Percentiles rank a stretch among this genome's conserved stretches.
phyloP scores from a whole-genome alignment of 495 filamentous ascomycete species.

The Parathielavia appendiculata region DNA sequence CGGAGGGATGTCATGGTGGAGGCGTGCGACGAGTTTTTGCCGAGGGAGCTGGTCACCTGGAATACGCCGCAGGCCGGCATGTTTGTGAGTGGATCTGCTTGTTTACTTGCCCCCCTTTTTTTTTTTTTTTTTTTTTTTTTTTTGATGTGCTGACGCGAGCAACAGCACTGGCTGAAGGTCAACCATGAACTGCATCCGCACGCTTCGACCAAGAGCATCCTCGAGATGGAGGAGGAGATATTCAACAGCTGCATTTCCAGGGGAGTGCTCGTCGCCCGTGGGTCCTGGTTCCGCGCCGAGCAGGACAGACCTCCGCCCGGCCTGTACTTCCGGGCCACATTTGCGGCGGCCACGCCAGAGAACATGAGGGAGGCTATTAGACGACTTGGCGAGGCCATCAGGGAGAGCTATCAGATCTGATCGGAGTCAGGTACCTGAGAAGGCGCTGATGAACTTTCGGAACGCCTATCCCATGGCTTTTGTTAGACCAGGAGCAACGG shows the following conservation, averaged over 20 bases:
- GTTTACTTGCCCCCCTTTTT: background rate
- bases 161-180: constrained; percentile 76
- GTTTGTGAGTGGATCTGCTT: constrained; percentile 63
- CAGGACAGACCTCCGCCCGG: constrained; percentile 39
- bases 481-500: background rate
- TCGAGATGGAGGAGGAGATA: constrained; percentile 77
- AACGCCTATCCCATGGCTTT: background rate
- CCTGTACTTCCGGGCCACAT: constrained; percentile 85
- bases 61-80: constrained; percentile 82
- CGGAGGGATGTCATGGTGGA: constrained; percentile 71
- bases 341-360: constrained; percentile 69
- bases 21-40: constrained; percentile 78
- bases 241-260: constrained; percentile 66
- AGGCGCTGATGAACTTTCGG: too few relatives aligned
- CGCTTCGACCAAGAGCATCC: constrained; percentile 50
- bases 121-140: constrained; percentile 1
- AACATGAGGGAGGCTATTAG: constrained; percentile 74
- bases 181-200: constrained; percentile 69
- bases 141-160: constrained; percentile 2
- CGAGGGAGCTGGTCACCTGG: constrained; percentile 77
- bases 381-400: constrained; percentile 66
- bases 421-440: background rate
- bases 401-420: constrained; percentile 55
- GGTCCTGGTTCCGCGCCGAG: constrained; percentile 82
- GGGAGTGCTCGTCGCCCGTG: constrained; percentile 70